Conservation (phyloP, 768 basidiomycete species). For the Naganishia antarctica region DNA sequence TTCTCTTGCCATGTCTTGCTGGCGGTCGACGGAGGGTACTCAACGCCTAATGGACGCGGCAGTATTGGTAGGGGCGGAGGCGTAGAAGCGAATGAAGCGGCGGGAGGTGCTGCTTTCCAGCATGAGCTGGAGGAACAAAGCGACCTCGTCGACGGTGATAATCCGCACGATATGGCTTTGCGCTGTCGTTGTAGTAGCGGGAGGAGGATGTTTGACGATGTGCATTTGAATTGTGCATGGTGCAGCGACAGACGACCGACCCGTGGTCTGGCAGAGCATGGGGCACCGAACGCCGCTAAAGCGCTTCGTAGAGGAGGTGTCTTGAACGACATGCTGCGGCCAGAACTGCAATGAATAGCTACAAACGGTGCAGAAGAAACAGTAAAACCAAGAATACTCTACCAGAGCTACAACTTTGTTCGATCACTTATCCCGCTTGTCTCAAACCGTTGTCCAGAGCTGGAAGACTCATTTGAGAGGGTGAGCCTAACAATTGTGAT, state of each 20-base stretch:
- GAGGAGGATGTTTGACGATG: too few relatives aligned
- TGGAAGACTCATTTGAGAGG: neutral
- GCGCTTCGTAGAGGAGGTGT: too few relatives aligned
- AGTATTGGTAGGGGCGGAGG: slow-evolving; percentile 35
- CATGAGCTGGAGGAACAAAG: neutral
- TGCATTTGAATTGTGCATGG: too few relatives aligned
- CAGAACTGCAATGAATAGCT: too few relatives aligned
- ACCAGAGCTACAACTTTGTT: too few relatives aligned
- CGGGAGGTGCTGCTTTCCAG: slow-evolving; percentile 2
- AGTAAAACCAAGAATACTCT: too few relatives aligned
- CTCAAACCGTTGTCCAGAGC: neutral
- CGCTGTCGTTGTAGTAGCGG: neutral
- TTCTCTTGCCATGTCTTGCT: slow-evolving; percentile 60
- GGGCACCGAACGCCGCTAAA: too few relatives aligned
- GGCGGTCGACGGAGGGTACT: slow-evolving; percentile 61
- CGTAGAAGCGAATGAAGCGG: neutral
- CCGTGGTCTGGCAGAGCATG: too few relatives aligned
- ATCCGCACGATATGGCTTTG: neutral
- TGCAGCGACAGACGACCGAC: too few relatives aligned
- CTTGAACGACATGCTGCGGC: too few relatives aligned
- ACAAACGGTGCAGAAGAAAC: too few relatives aligned
- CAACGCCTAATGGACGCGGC: slow-evolving; percentile 68
- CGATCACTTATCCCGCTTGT: neutral
- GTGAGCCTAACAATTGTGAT: slow-evolving; percentile 15
- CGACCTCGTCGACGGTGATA: neutral